Percentiles rank a stretch among this genome's conserved stretches.
These are phyloP conservation scores for Amylocarpus encephaloides DNA, from an alignment of 2,329 filamentous ascomycete genomes.

Conservation along the genomic window DNA sequence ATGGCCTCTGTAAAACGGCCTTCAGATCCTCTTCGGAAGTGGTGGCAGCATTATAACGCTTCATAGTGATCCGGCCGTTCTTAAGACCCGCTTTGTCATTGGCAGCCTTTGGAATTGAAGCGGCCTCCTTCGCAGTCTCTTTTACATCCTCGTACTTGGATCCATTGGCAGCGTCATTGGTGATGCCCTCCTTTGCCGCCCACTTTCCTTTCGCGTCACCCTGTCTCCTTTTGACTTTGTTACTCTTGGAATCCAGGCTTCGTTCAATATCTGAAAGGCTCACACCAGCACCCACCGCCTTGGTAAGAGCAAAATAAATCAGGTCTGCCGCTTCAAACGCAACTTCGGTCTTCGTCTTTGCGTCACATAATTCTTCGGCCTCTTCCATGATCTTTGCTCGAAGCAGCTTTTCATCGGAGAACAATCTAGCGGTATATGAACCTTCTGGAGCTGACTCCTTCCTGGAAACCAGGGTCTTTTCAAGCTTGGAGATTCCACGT, in stretches of 20 bases:
- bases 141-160: slow-evolving; percentile 26
- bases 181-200: slow-evolving; percentile 74
- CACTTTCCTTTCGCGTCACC: slow-evolving; percentile 94
- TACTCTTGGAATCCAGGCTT: slow-evolving; percentile 87
- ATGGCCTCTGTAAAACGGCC: slow-evolving; percentile 76
- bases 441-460: slow-evolving; percentile 78
- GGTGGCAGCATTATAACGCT: slow-evolving; percentile 63
- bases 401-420: slow-evolving; percentile 83
- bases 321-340: slow-evolving; percentile 94
- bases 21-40: slow-evolving; percentile 60
- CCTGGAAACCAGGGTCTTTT: slow-evolving; percentile 77
- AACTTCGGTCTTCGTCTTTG: slow-evolving; percentile 72
- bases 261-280: slow-evolving; percentile 82
- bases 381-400: slow-evolving; percentile 98
- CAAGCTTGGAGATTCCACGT: slow-evolving; percentile 72
- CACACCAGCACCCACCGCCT: slow-evolving; percentile 79
- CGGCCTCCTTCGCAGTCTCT: slow-evolving; percentile 40
- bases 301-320: slow-evolving; percentile 91
- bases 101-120: slow-evolving; percentile 43
- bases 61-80: slow-evolving; percentile 70
- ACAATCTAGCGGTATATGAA: slow-evolving; percentile 89
- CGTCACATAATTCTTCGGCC: slow-evolving; percentile 88
- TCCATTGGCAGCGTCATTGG: slow-evolving; percentile 26
- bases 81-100: slow-evolving; percentile 44
- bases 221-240: slow-evolving; percentile 89